Base-by-base conservation (phyloP, 2,329 filamentous ascomycete species). In the Colletotrichum sp. region DNA sequence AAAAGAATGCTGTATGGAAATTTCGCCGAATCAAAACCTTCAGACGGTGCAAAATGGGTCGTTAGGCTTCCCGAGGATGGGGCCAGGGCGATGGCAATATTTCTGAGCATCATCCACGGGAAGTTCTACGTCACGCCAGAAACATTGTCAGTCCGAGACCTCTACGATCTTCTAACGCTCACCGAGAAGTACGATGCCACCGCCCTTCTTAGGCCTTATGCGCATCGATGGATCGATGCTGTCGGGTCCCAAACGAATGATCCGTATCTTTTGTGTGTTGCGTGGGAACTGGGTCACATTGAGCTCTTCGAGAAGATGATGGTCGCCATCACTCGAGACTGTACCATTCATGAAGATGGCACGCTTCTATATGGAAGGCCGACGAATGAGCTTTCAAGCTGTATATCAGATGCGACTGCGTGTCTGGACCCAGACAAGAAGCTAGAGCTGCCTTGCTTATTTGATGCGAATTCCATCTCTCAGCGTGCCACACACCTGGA, bases 41-140 rank as follows among this genome's bases (percentile, higher is more conserved):
- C 13, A 18, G 60, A 15, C 1, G 72, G 26, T 5, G 39, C 63
- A 9, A 68, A 79, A 1, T 84, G 83, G 82, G 71, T 71, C 1
- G 80, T 84, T 9, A 77, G 78, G 1, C 77, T 85, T 0, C 83
- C 83, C 0, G 81, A 83, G 3, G 84, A 85, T 69, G 79, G 81
- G 9, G 79, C 79, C 1, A 72, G 75, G 21, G 76, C 82, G 3
- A 77, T 84, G 55, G 63, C 78, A 5, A 75, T 81, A 12, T 78
- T 85, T 8, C 72, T 85, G 21, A 75, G 81, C 52, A 84, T 85
- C 36, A 77, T 80, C 9, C 84, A 85, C 67, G 79, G 78, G 30
- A 74, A 79, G 3, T 57, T 68, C 30, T 8, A 57, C 9, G 13
- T 4, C 26, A 26, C 24, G 5, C 65, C 65, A 3, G 13, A 68